Conservation (phyloP, 2,329 filamentous ascomycete species). For the Botrytis pseudocinerea region DNA sequence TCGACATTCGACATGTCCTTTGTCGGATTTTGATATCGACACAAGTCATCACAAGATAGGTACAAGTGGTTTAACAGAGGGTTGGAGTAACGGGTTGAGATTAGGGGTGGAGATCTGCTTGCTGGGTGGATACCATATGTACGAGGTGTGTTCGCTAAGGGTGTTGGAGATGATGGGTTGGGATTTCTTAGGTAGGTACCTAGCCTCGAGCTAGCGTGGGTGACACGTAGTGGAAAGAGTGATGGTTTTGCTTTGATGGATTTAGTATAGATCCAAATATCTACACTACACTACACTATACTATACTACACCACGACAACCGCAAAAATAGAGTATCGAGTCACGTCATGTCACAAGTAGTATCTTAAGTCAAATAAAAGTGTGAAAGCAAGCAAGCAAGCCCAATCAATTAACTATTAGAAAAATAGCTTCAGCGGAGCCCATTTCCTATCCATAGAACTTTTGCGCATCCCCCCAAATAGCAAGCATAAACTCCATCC, state of each 20-base stretch:
- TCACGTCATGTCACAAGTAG: neutral
- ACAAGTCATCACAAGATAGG: neutral
- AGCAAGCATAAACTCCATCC: neutral
- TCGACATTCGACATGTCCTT: neutral
- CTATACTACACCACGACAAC: neutral
- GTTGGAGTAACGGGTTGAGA: neutral
- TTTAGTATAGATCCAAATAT: neutral
- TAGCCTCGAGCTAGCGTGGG: neutral
- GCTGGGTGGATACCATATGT: neutral
- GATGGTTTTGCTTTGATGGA: neutral
- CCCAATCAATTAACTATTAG: constrained; percentile 7
- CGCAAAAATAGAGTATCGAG: neutral
- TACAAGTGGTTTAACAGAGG: neutral
- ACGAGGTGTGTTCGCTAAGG: neutral
- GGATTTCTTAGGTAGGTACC: neutral
- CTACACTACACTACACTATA: neutral
- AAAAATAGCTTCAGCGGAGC: constrained; percentile 8
- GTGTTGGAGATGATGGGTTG: neutral
- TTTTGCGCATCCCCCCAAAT: neutral
- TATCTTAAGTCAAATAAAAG: neutral
- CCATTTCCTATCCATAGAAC: constrained; percentile 7
- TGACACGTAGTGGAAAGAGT: neutral
- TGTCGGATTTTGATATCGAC: neutral
- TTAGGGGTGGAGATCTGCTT: neutral
- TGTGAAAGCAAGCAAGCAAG: neutral